These are phyloP conservation scores for Narthecium ossifragum DNA, from an alignment of 106 monocot genomes.

Conservation along the genomic window DNA sequence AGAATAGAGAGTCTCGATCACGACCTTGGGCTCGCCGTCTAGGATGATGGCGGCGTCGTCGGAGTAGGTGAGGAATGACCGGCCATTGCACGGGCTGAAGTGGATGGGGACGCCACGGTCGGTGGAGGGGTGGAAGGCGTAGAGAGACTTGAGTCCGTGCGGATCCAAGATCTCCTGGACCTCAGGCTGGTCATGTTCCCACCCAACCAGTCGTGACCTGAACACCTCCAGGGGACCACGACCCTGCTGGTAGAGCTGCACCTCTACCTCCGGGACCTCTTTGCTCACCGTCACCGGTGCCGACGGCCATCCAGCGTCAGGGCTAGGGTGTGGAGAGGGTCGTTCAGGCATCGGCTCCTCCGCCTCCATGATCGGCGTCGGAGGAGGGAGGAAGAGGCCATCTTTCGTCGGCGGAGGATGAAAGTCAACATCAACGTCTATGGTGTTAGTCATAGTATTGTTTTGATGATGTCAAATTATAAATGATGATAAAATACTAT, in stretches of 20 bases:
- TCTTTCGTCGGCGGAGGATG: too few relatives aligned
- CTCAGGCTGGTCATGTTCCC: constrained; percentile 79
- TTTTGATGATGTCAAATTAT: too few relatives aligned
- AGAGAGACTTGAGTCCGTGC: constrained; percentile 62
- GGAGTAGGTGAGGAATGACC: constrained; percentile 69
- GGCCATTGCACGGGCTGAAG: constrained; percentile 66
- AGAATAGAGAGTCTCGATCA: too few relatives aligned
- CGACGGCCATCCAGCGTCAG: constrained; percentile 25
- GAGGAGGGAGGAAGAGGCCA: too few relatives aligned
- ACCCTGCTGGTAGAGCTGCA: constrained; percentile 56
- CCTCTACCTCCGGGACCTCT: constrained; percentile 66
- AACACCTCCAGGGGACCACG: constrained; percentile 56
- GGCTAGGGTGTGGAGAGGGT: constrained; percentile 5
- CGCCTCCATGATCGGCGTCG: neutral
- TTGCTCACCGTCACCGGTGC: too few relatives aligned
- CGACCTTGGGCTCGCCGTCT: constrained; percentile 92
- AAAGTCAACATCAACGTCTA: too few relatives aligned
- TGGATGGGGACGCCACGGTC: constrained; percentile 56
- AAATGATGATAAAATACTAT: too few relatives aligned
- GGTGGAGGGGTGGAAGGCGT: constrained; percentile 46
- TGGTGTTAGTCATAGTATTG: too few relatives aligned
- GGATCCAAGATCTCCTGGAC: constrained; percentile 80
- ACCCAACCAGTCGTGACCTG: constrained; percentile 69
- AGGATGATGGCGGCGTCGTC: constrained; percentile 61
- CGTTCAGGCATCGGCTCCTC: neutral